Evolutionary conservation across 208 protist species (phyloP), one percentile per base, ranked within the genome.

Genomic region (Pavlovales sp.): DNA sequence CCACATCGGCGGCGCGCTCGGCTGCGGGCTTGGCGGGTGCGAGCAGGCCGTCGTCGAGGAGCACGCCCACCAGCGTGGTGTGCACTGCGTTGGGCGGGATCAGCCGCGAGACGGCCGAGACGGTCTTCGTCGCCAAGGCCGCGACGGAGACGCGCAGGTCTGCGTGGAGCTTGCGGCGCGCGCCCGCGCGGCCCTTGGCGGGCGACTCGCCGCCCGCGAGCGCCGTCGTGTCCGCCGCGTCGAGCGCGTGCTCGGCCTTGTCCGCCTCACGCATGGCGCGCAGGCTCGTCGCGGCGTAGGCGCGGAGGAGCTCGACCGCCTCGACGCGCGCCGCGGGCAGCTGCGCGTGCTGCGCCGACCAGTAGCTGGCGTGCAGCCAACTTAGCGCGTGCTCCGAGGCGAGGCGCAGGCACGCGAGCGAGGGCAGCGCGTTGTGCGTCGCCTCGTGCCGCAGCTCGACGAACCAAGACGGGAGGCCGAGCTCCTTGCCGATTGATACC

Each of bases 401-500:
- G 30, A 36, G 41, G n/a, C 75, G 42, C 46, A 90, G 18, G 37
- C 34, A 8, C 32, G 75, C 44, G 26, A 90, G 76, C 40, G 79
- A 37, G 14, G 88, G 88, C 40, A 90, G 79, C 37, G 26, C 37
- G 75, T 79, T 88, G 78, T 91, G 89, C 42, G 89, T 91, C 14
- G 66, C 42, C 66, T 91, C 89, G 67, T 91, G 89, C 37, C 89
- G 80, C 28, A 91, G 30, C 40, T 86, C 82, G 40, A 91, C 84
- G 32, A 91, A 44, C 67, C 14, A 76, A 14, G n/a, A 14, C 20
- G 89, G 84, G 36, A 91, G 28, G 8, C 36, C 42, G 26, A 89
- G 32, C 34, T 57, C 37, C 0, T 34, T 32, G 30, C 76, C 77
- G 84, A 90, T 32, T 4, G 36, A 18, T 14, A 34, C 5, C 36